phyloP scores from a whole-genome alignment of 495 filamentous ascomycete genomes.

The Lasiosphaeris hirsuta region DNA sequence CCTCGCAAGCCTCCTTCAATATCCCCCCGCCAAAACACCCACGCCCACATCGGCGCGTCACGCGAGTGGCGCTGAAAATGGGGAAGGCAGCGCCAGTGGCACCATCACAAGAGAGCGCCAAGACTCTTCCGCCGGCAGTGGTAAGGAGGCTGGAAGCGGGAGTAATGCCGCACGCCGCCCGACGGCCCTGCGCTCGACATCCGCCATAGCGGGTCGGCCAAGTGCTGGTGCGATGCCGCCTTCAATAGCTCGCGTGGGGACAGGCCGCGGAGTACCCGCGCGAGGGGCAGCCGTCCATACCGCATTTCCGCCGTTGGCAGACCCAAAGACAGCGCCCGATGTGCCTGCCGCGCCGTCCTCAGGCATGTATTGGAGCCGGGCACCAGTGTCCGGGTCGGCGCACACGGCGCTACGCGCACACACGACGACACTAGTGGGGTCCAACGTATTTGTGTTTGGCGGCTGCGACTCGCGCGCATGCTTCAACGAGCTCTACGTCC shows the following conservation, averaged over 20 bases:
- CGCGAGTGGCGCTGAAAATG: constrained; percentile 20
- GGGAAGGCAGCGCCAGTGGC: constrained; percentile 5
- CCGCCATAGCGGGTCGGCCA: constrained; percentile 47
- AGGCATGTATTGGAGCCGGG: constrained; percentile 67
- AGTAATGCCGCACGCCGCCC: constrained; percentile 30
- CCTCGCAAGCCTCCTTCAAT: constrained; percentile 26
- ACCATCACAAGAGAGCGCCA: constrained; percentile 30
- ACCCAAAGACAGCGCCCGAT: constrained; percentile 53
- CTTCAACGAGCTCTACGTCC: constrained; percentile 63
- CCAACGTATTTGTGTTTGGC: constrained; percentile 63
- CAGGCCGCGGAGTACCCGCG: constrained; percentile 27
- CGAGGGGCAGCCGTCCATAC: constrained; percentile 37
- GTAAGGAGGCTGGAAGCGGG: constrained; percentile 23
- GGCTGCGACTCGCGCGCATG: constrained; percentile 61
- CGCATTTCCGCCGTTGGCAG: constrained; percentile 53
- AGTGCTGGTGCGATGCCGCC: constrained; percentile 11
- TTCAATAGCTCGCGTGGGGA: constrained; percentile 20
- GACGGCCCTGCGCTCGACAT: constrained; percentile 46
- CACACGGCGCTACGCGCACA: constrained; percentile 59
- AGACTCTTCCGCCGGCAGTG: constrained; percentile 42
- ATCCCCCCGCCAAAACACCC: constrained; percentile 28
- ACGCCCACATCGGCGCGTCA: constrained; percentile 29
- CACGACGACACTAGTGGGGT: constrained; percentile 58
- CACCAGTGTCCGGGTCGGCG: constrained; percentile 52
- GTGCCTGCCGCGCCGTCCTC: constrained; percentile 59